A percentile compares a stretch with the other conserved stretches of the same genome.
These are phyloP conservation scores for Ochromonas danica DNA, from an alignment of 108 stramenopile genomes.

Conservation along the genomic window DNA sequence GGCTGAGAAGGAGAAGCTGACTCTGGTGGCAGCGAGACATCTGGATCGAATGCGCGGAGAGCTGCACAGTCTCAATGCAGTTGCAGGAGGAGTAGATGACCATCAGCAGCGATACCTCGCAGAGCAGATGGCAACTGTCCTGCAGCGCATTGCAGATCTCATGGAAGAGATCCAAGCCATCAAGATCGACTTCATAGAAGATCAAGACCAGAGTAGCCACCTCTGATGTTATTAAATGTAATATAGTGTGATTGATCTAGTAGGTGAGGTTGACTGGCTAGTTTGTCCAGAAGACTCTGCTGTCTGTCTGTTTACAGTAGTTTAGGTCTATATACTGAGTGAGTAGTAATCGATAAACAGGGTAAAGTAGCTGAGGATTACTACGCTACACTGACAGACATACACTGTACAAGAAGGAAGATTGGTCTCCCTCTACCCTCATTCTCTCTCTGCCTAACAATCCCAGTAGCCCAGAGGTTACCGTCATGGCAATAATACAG, in stretches of 20 bases:
- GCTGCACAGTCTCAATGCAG: slow-evolving; percentile 13
- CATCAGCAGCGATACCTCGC: slow-evolving; percentile 8
- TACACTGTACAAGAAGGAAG: too few species aligned
- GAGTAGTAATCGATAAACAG: too few species aligned
- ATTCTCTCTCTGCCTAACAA: too few species aligned
- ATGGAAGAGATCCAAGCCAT: slow-evolving; percentile 15
- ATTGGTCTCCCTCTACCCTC: too few species aligned
- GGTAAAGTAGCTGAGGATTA: too few species aligned
- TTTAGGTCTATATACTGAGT: too few species aligned
- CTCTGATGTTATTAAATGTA: slow-evolving; percentile 17
- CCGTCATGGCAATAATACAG: too few species aligned
- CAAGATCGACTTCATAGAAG: slow-evolving; percentile 15
- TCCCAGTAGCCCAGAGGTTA: too few species aligned
- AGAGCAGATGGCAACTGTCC: slow-evolving; percentile 13
- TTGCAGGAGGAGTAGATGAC: slow-evolving; percentile 14
- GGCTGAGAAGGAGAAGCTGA: slow-evolving; percentile 13
- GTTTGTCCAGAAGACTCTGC: too few species aligned
- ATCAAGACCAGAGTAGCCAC: slow-evolving; percentile 14
- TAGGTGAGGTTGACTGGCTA: too few species aligned
- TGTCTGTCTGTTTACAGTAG: too few species aligned
- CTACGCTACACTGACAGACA: too few species aligned
- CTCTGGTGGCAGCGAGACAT: slow-evolving; percentile 13
- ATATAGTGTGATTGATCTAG: slow-evolving; percentile 10
- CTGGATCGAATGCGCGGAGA: slow-evolving; percentile 13
- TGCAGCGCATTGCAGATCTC: slow-evolving; percentile 13